Base-by-base conservation (phyloP, 352 stramenopile genomes). In the Phytophthora europaea region DNA sequence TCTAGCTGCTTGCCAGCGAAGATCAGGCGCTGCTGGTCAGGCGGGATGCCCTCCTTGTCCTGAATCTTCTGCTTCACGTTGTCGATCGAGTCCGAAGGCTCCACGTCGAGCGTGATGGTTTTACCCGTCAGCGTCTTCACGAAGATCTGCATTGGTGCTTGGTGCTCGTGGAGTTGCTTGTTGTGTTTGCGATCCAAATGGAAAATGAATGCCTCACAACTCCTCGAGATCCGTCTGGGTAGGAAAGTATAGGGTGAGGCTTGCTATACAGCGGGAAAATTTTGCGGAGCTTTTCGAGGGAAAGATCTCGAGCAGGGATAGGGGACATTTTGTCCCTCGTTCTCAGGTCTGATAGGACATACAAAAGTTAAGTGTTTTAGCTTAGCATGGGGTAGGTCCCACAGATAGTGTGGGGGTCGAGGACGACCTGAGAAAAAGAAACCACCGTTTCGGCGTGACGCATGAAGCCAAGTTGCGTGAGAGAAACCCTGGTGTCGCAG, bases 1-100 rank as follows among this genome's bases (percentile, higher is more conserved):
- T 98, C 93, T 16, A 99, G 81, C 87, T 99, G 97, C 83, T 99
- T 98, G 58, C 96, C 97, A 28, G 90, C 95, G 78, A 99, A 99
- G 74, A 99, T 99, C 59, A 99, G 83, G 36, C 96, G 87, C 81
- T 99, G 96, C 82, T 99, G 94, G 73, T 99, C 96, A 50, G 93
- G 83, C 23, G 95, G 97, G 53, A 99, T 98, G 59, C 94, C 95
- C 75, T 98, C 63, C 67, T 76, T 76, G 70, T 77, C 61, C 26
- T 71, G 56, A 51, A 70, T 70, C 33, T 72, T 73, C 34, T 94
- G 89, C 92, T 99, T 99, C 50, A 99, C 97, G 77, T 75, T 75
- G 67, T 70, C 67, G 55, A 70, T 70, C 23, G 62, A 75, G 61
- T 71, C 62, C 56, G 64, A 71, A 20, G 62, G 69, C 69, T 76